Conservation (phyloP, 495 filamentous ascomycete genomes). For the Neurospora sp. region DNA sequence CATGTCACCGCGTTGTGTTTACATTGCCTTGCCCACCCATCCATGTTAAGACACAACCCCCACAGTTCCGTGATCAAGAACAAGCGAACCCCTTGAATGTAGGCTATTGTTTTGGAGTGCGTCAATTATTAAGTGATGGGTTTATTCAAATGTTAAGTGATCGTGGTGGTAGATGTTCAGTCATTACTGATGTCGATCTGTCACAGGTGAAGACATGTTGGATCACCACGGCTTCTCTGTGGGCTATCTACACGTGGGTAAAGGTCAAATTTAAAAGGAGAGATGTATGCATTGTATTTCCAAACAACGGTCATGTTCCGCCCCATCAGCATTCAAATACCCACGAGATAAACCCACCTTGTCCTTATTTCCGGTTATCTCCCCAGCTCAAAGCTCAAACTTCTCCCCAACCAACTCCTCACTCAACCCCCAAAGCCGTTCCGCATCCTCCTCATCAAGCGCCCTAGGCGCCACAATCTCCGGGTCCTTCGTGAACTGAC, state of each 20-base stretch:
- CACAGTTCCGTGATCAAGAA: background rate
- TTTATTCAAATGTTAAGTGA: background rate
- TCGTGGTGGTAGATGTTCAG: background rate
- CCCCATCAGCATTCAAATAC: background rate
- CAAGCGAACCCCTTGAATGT: background rate
- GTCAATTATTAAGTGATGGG: background rate
- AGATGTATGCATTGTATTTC: background rate
- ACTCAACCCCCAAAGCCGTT: constrained; percentile 33
- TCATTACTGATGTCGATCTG: background rate
- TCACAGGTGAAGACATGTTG: background rate
- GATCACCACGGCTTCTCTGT: background rate
- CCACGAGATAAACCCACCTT: background rate
- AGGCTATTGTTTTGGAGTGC: background rate
- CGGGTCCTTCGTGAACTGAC: constrained; percentile 19
- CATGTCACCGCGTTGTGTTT: background rate
- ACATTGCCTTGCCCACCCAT: background rate
- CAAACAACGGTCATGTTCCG: background rate
- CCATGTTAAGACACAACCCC: background rate
- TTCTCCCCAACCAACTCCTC: constrained; percentile 34
- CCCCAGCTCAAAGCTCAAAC: constrained; percentile 12
- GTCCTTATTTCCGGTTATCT: background rate
- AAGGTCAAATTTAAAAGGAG: background rate
- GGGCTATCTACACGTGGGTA: background rate
- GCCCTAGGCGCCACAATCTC: constrained; percentile 31
- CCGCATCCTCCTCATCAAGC: constrained; percentile 31